Percentiles rank a stretch among this genome's conserved stretches.
Conservation (phyloP, 352 stramenopile genomes). For the Globisporangium alternatum region DNA sequence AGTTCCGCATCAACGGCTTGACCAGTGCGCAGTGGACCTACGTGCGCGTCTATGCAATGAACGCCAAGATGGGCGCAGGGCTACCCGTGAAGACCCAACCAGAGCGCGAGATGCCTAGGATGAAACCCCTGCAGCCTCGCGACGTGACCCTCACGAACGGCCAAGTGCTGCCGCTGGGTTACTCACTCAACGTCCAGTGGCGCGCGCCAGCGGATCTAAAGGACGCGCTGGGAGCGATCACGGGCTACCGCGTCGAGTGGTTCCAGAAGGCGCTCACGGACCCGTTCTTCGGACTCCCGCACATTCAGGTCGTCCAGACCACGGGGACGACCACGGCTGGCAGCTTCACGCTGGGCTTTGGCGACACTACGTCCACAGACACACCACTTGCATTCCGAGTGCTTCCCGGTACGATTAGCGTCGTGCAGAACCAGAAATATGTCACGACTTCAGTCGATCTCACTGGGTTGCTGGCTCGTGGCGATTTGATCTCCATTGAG, state of each 20-base stretch:
- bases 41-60: conserved; percentile 69
- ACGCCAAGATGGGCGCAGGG: conserved; percentile 46
- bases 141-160: conserved; percentile 44
- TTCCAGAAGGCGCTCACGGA: conserved; percentile 49
- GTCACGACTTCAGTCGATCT: conserved; percentile 87
- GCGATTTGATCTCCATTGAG: conserved; percentile 81
- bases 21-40: conserved; percentile 50
- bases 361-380: conserved; percentile 13
- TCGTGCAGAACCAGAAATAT: conserved; percentile 48
- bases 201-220: conserved; percentile 25
- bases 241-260: conserved; percentile 68
- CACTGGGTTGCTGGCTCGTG: conserved; percentile 75
- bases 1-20: conserved; percentile 53
- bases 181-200: conserved; percentile 57
- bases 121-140: conserved; percentile 41
- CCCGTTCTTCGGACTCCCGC: conserved; percentile 53
- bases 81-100: conserved; percentile 42
- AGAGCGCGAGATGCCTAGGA: conserved; percentile 56
- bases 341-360: conserved; percentile 68
- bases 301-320: conserved; percentile 55
- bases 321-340: conserved; percentile 45
- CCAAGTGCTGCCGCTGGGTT: conserved; percentile 29
- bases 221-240: conserved; percentile 14
- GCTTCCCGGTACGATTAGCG: conserved; percentile 53
- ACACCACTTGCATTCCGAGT: conserved; percentile 20